Percentiles rank a stretch among this genome's conserved stretches.
Evolutionary conservation across 83 land plant species (phyloP).

Genomic region (Diphasiastrum complanatum): DNA sequence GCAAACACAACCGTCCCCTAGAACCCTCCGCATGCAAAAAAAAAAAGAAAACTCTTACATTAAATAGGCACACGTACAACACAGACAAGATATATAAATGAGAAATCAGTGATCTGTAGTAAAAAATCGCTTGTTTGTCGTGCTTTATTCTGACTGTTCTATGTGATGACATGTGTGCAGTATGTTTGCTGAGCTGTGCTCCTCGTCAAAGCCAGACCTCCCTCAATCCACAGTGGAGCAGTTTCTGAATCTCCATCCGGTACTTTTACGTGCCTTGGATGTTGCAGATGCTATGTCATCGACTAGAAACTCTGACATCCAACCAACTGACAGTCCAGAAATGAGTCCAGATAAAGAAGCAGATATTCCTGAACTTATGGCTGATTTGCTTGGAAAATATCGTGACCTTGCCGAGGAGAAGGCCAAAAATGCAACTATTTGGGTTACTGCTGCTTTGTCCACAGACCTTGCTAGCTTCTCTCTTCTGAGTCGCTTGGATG

Average conservation of each 20-base stretch:
- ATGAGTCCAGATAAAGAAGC: conserved; percentile 21
- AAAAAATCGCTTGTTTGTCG: no score
- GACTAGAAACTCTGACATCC: conserved; percentile 18
- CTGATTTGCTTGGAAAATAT: conserved; percentile 23
- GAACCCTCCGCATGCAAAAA: no score
- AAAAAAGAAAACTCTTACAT: no score
- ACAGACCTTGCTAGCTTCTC: conserved; percentile 69
- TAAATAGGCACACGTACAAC: no score
- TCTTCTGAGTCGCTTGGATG: conserved; percentile 28
- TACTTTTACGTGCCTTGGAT: conserved; percentile 37
- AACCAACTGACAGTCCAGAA: conserved; percentile 3
- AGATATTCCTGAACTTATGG: conserved; percentile 28
- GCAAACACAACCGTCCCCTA: no score
- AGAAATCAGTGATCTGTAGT: no score
- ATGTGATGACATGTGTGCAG: no score
- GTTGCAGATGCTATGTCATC: conserved; percentile 55
- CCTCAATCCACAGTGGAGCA: conserved; percentile 82
- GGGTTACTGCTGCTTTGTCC: conserved; percentile 76
- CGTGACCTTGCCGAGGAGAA: conserved; percentile 39
- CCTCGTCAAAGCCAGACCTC: conserved; percentile 63
- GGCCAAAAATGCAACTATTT: conserved; percentile 48
- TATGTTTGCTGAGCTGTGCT: no score
- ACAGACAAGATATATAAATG: no score
- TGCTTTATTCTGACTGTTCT: no score
- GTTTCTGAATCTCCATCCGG: conserved; percentile 53